Conservation (phyloP, 352 stramenopile species). For the Phytophthora pistaciae region DNA sequence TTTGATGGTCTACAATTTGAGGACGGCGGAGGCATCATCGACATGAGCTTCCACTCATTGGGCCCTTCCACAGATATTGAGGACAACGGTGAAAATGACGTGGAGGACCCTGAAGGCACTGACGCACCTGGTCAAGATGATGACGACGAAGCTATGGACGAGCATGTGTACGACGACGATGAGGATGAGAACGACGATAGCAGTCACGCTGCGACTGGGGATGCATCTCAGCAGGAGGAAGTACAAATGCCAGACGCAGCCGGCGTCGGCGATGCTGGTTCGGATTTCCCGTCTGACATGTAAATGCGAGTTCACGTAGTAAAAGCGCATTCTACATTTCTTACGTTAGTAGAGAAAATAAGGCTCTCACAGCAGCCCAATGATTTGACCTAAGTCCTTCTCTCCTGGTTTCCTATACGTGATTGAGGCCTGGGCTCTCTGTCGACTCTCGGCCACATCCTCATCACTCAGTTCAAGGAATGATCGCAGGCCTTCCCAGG, state of each 20-base stretch:
- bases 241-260: slow-evolving; percentile 10
- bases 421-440: slow-evolving; percentile 55
- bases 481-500: slow-evolving; percentile 80
- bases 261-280: slow-evolving; percentile 1
- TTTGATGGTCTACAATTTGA: slow-evolving; percentile 91
- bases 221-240: slow-evolving; percentile 16
- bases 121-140: slow-evolving; percentile 50
- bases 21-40: slow-evolving; percentile 82
- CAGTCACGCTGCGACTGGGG: slow-evolving; percentile 17
- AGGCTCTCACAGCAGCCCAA: slow-evolving; percentile 65
- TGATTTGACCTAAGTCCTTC: slow-evolving; percentile 73
- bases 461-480: slow-evolving; percentile 64
- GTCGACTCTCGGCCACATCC: slow-evolving; percentile 66
- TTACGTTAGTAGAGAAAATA: slow-evolving; percentile 20
- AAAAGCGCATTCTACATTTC: slow-evolving; percentile 22
- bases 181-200: slow-evolving; percentile 61
- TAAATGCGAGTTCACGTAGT: slow-evolving; percentile 21
- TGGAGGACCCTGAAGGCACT: slow-evolving; percentile 49
- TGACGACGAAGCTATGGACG: slow-evolving; percentile 52
- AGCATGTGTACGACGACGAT: slow-evolving; percentile 71
- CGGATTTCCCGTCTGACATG: slow-evolving; percentile 37
- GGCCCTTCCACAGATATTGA: slow-evolving; percentile 32
- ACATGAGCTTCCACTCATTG: slow-evolving; percentile 58
- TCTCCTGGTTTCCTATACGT: slow-evolving; percentile 79
- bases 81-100: slow-evolving; percentile 34